These are phyloP conservation scores for Nematocida minor DNA, from an alignment of 371 early-diverging fungal genomes.

Conservation along the genomic window DNA sequence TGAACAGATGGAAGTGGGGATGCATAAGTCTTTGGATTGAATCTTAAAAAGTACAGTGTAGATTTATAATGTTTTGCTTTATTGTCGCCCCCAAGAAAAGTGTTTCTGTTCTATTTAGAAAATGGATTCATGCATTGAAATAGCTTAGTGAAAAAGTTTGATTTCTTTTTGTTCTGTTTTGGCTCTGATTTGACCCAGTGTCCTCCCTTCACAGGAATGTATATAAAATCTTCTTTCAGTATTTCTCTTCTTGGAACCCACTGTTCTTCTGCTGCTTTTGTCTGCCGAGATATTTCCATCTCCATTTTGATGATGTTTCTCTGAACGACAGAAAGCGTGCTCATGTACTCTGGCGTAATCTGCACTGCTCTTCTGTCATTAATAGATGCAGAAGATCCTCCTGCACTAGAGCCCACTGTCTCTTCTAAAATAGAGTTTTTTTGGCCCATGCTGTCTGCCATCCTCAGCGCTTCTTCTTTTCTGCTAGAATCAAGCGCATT, in stretches of 20 bases:
- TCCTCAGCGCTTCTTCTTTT: no score
- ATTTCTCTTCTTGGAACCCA: slow-evolving; percentile 31
- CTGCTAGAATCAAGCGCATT: no score
- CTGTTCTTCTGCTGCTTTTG: slow-evolving; percentile 16
- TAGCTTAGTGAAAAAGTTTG: neutral
- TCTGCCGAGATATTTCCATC: slow-evolving; percentile 42
- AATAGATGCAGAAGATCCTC: no score
- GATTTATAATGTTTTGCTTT: neutral
- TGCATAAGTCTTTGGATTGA: no score
- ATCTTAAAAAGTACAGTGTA: no score
- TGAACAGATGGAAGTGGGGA: no score
- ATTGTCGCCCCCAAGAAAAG: no score
- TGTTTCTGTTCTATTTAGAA: no score
- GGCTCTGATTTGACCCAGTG: neutral
- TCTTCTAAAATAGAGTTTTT: no score
- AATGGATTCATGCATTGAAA: neutral
- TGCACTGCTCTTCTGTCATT: neutral
- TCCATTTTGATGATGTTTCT: slow-evolving; percentile 47
- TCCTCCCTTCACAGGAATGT: neutral
- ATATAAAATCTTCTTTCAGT: slow-evolving; percentile 1
- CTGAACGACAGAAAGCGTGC: slow-evolving; percentile 15
- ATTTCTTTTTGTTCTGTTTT: neutral
- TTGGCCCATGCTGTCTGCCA: no score
- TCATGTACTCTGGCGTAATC: slow-evolving; percentile 28
- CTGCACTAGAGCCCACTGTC: no score